Percentiles rank a stretch among this genome's conserved stretches.
These are phyloP conservation scores for Metschnikowia reukaufii DNA, from an alignment of 805 yeast species.

Conservation along the genomic window DNA sequence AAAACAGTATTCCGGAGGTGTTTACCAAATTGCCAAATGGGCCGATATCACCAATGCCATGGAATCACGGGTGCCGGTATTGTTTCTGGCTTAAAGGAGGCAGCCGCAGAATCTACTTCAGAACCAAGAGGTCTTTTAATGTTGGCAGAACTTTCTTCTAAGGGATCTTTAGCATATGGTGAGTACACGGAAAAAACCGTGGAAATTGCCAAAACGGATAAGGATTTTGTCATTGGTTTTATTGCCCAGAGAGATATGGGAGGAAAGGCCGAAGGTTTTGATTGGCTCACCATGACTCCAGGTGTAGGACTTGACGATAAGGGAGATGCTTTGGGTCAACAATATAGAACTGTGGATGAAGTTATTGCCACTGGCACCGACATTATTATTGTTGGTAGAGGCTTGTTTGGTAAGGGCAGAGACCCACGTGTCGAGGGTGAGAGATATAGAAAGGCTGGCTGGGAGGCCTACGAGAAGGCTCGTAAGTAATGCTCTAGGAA, in stretches of 20 bases:
- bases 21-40: slow-evolving; percentile 88
- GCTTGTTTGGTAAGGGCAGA: slow-evolving; percentile 90
- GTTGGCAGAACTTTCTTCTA: slow-evolving; percentile 94
- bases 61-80: slow-evolving; percentile 96
- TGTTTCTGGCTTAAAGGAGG: slow-evolving; percentile 82
- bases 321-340: slow-evolving; percentile 95
- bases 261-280: slow-evolving; percentile 79
- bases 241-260: slow-evolving; percentile 92
- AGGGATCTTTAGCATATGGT: slow-evolving; percentile 92
- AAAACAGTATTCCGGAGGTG: slow-evolving; percentile 88
- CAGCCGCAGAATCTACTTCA: slow-evolving; percentile 63
- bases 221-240: slow-evolving; percentile 91
- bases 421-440: slow-evolving; percentile 85
- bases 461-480: slow-evolving; percentile 75
- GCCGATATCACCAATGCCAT: slow-evolving; percentile 97
- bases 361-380: slow-evolving; percentile 88
- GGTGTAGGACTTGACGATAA: slow-evolving; percentile 98
- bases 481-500: slow-evolving; percentile 3
- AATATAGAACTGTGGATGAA: slow-evolving; percentile 87
- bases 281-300: slow-evolving; percentile 96
- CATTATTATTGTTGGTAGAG: slow-evolving; percentile 97
- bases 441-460: slow-evolving; percentile 90
- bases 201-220: slow-evolving; percentile 79
- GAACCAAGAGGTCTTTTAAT: slow-evolving; percentile 89
- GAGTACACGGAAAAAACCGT: slow-evolving; percentile 85